These are phyloP conservation scores for Paecilomyces formosus DNA, from an alignment of 2,329 filamentous ascomycete genomes.

Conservation along the genomic window DNA sequence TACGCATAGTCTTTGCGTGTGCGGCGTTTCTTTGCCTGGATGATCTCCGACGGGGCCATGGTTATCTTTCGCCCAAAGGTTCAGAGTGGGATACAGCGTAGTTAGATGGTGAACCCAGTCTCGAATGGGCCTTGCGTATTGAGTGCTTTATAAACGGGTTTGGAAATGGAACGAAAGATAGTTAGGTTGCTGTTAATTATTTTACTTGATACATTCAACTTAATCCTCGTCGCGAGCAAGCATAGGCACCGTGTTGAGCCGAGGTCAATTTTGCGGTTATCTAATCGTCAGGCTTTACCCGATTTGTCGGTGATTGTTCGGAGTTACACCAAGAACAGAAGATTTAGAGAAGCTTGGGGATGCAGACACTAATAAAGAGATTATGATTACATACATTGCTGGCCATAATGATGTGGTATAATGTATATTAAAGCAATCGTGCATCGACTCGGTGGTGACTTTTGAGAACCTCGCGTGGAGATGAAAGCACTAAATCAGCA, in stretches of 20 bases:
- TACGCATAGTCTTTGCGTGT: constrained; percentile 66
- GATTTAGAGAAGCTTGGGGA: not conserved
- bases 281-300: not conserved
- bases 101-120: not conserved
- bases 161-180: too few relatives aligned
- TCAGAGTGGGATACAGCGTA: too few relatives aligned
- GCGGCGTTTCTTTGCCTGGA: constrained; percentile 52
- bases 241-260: not conserved
- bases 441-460: too few relatives aligned
- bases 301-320: not conserved
- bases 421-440: too few relatives aligned
- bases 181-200: too few relatives aligned
- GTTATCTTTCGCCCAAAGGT: not conserved
- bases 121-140: not conserved
- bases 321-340: too few relatives aligned
- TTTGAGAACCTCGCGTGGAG: too few relatives aligned
- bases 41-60: constrained; percentile 20
- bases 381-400: not conserved
- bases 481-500: too few relatives aligned
- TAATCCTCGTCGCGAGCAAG: too few relatives aligned
- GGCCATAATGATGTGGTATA: too few relatives aligned
- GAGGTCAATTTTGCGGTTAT: not conserved
- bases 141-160: not conserved
- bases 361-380: not conserved
- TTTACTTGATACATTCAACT: too few relatives aligned